Base-by-base conservation (phyloP, 2,329 filamentous ascomycete genomes). In the Arachnomyces sp. region DNA sequence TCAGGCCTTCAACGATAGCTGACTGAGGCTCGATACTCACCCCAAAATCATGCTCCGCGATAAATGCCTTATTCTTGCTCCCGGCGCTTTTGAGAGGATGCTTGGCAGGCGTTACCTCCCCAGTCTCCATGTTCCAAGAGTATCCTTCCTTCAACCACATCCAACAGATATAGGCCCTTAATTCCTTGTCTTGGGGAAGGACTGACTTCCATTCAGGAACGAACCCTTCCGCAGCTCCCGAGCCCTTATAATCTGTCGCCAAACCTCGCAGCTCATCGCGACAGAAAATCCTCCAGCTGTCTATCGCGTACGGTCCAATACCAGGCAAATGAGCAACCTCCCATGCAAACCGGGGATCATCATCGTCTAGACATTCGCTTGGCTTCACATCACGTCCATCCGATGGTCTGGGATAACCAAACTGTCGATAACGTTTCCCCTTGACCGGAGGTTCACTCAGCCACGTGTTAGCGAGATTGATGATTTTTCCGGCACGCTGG, bases 221-320 rank as follows among this genome's bases (percentile, higher is more conserved):
- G 55, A 89, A 87, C 11, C 69, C 54, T 11, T 38, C 61, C 44
- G 54, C 65, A 49, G 52, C 65, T 48, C 49, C 75, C 56, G 52
- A 68, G 1, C 83, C 84, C 52, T 78, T 80, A 76, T 82, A 86
- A 47, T 81, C 77, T 7, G 64, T 58, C 1, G 82, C 78, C 13
- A 80, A 61, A 0, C 79, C 82, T 6, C 88, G 74, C 16, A 94
- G 61, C 25, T 74, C 70, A 57, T 95, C 89, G 2, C 89, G 78
- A 58, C 87, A 95, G 61, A 95, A 95, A 47, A 95, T 95, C 3
- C 89, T 78, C 85, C 87, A 95, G 55, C 84, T 89, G 61, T 95
- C 89, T 36, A 90, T 69, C 0, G 86, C 84, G 60, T 95, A 95
- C 1, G 78, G 72, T 12, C 88, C 86, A 40, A 74, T 59, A 39